Conservation (phyloP, 306 rosid species). For the Corylus avellana region DNA sequence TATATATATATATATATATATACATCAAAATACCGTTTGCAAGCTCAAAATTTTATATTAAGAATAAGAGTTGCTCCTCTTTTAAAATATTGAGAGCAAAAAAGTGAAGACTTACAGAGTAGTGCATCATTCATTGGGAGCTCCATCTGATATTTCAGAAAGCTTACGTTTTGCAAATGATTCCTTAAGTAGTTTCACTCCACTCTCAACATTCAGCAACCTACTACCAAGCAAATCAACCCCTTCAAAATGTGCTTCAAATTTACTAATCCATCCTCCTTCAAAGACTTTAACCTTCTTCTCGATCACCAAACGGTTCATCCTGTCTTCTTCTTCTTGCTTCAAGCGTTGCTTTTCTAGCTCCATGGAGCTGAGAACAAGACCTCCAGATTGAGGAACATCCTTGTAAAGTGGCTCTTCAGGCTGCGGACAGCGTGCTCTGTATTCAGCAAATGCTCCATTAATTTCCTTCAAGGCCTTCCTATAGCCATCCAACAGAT, state of each 20-base stretch:
- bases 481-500: constrained; percentile 72
- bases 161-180: constrained; percentile 38
- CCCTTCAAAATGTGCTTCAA: constrained; percentile 36
- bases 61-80: neutral
- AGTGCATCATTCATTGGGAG: constrained; percentile 39
- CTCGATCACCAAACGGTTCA: constrained; percentile 39
- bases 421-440: constrained; percentile 55
- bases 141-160: constrained; percentile 31
- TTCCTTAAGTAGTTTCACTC: constrained; percentile 53
- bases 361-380: constrained; percentile 76
- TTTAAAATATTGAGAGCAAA: neutral
- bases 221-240: constrained; percentile 43
- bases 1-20: neutral
- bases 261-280: constrained; percentile 39
- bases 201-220: constrained; percentile 46
- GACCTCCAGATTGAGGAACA: constrained; percentile 88
- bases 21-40: neutral
- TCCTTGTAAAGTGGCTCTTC: constrained; percentile 88
- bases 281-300: constrained; percentile 54
- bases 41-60: neutral
- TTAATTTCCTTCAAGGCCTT: constrained; percentile 73
- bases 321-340: constrained; percentile 84
- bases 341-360: constrained; percentile 68
- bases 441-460: constrained; percentile 65
- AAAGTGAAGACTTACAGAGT: constrained; percentile 36